These are phyloP conservation scores for Pseudocercospora fijiensis DNA, from an alignment of 2,329 filamentous ascomycete genomes.

Conservation along the genomic window DNA sequence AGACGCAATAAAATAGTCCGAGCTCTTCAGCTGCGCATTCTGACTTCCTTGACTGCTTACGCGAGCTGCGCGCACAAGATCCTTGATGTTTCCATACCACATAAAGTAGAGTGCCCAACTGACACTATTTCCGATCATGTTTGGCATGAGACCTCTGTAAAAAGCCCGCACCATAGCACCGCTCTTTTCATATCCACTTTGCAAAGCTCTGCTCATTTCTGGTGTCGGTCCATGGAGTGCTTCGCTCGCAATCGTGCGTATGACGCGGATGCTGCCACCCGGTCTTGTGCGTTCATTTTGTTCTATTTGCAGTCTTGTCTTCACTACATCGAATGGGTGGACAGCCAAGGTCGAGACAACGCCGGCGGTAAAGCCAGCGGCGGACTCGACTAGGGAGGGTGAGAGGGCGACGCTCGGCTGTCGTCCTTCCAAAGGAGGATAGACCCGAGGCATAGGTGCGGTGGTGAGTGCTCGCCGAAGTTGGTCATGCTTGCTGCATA, in stretches of 20 bases:
- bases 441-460: conserved; percentile 49
- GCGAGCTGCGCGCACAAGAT: conserved; percentile 45
- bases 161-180: conserved; percentile 54
- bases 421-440: conserved; percentile 49
- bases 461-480: not conserved
- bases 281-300: conserved; percentile 25
- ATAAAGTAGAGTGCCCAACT: conserved; percentile 95
- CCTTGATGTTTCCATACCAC: conserved; percentile 62
- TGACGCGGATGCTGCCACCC: conserved; percentile 32
- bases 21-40: conserved; percentile 45
- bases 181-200: conserved; percentile 12
- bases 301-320: conserved; percentile 78
- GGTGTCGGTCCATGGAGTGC: conserved; percentile 22
- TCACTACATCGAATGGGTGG: conserved; percentile 92
- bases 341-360: conserved; percentile 80
- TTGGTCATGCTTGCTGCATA: conserved; percentile 9
- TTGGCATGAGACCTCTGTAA: conserved; percentile 87
- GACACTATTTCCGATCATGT: conserved; percentile 83
- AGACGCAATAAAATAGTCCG: conserved; percentile 79
- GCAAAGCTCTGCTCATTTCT: conserved; percentile 8
- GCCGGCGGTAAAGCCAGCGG: conserved; percentile 87
- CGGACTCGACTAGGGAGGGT: conserved; percentile 78
- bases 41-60: conserved; percentile 38
- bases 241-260: conserved; percentile 33
- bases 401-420: conserved; percentile 58